Base-by-base conservation (phyloP, 1,284 basidiomycete species). In the Trichosporon ovoides region DNA sequence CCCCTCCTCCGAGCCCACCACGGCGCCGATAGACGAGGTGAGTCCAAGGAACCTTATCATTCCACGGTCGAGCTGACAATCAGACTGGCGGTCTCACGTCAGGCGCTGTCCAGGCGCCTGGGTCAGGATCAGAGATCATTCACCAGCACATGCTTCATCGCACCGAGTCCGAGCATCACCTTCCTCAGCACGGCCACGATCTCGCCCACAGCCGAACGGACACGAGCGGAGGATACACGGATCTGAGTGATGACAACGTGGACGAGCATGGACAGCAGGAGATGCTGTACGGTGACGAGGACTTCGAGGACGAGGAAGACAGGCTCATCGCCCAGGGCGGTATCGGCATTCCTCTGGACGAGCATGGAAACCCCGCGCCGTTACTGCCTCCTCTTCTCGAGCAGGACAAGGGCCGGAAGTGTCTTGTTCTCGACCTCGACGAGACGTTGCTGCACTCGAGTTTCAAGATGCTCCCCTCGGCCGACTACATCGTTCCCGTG, bases 401-500 rank as follows among this genome's bases (percentile, higher is more conserved):
- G 12, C 82, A 85, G 22, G 88, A 94, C 67, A 81, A 78, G 18
- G 91, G 91, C 16, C 82, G 91, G 58, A 98, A 97, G 79, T 97
- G 94, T 69, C 81, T 93, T 7, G 92, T 98, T 36, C 83, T 98
- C 19, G 95, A 98, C 79, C 81, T 98, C 46, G 94, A 98, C 68
- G 95, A 98, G 78, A 98, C 94, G 1, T 80, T 98, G 34, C 86
- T 98, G 19, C 95, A 98, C 78, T 89, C 87, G 72, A 90, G 88
- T 73, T 91, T 93, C 82, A 92, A 91, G 92, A 89, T 93, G 66
- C 91, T 97, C 70, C 90, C 88, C 63, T 87, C 92, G 68, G 92
- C 95, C 36, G 96, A 98, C 79, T 99, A 94, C 76, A 90, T 98
- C 62, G 95, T 98, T 0, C 96, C 96, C 1, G 95, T 98, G 49